Conservation (phyloP, 139 green algal species). For the Microglena sp. region DNA sequence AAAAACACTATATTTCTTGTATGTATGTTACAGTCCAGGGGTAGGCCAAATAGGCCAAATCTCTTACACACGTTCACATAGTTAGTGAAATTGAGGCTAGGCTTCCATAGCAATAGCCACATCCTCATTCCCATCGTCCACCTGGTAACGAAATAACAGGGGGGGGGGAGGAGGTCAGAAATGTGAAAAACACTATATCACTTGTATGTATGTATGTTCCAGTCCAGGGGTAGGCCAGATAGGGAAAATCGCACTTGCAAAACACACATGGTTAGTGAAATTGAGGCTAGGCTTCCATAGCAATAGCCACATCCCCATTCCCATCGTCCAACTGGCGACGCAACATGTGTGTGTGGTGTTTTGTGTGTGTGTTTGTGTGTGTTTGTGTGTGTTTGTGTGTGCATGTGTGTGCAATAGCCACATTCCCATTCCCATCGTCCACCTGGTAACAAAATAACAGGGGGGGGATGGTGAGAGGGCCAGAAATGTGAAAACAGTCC, state of each 20-base stretch:
- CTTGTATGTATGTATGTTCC: not conserved
- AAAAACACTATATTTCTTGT: not conserved
- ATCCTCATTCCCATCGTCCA: slow-evolving; percentile 22
- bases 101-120: not conserved
- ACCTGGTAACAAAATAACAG: not conserved
- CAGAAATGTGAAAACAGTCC: not conserved
- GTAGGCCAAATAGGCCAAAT: not conserved
- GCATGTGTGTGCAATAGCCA: not conserved
- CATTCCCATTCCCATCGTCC: not conserved
- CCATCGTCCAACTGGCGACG: slow-evolving; percentile 28
- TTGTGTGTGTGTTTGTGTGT: too few species aligned
- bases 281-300: not conserved
- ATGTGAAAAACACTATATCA: not conserved
- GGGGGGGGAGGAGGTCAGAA: not conserved
- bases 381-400: too few species aligned
- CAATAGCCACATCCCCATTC: not conserved
- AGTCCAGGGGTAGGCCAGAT: not conserved
- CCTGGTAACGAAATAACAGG: slow-evolving; percentile 2
- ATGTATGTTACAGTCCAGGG: not conserved
- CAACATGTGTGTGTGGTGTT: too few species aligned
- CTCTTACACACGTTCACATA: not conserved
- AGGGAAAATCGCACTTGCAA: not conserved
- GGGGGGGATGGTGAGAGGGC: not conserved
- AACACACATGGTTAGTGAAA: not conserved
- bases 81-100: not conserved